Evolutionary conservation across 176 grass and related monocot species (phyloP).

Genomic region (Pontederia crassipes): DNA sequence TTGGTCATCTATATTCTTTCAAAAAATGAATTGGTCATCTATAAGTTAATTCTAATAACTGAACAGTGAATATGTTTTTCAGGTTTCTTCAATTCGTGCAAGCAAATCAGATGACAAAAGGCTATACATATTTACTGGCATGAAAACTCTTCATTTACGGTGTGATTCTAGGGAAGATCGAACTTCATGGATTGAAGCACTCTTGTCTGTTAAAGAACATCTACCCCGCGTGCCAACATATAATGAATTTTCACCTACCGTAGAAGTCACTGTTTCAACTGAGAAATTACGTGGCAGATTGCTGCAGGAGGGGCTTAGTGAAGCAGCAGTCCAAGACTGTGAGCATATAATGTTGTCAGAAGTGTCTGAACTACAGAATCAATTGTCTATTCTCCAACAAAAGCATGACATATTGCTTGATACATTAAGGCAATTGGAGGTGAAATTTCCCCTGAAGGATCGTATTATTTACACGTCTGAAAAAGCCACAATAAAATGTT

Average conservation of each 20-base stretch:
- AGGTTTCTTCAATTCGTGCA: constrained; percentile 71
- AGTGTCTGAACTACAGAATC: constrained; percentile 27
- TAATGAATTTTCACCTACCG: constrained; percentile 43
- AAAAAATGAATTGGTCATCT: no score
- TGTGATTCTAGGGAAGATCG: constrained; percentile 56
- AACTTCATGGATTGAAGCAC: constrained; percentile 55
- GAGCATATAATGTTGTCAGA: constrained; percentile 60
- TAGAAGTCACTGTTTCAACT: constrained; percentile 46
- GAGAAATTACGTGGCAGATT: constrained; percentile 40
- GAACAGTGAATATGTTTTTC: neutral
- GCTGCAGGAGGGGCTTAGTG: constrained; percentile 48
- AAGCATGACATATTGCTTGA: no score
- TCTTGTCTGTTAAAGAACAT: constrained; percentile 52
- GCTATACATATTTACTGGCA: constrained; percentile 85
- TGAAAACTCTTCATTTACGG: constrained; percentile 58
- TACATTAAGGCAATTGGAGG: no score
- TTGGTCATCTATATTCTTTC: no score
- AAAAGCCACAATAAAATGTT: no score
- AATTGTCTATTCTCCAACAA: no score
- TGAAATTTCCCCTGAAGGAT: no score
- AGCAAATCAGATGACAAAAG: constrained; percentile 68
- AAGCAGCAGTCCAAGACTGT: constrained; percentile 53
- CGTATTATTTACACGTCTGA: no score
- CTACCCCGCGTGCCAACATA: constrained; percentile 34
- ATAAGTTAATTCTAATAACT: constrained; percentile 4